Conservation (phyloP, 805 yeast species). For the Candida montana region DNA sequence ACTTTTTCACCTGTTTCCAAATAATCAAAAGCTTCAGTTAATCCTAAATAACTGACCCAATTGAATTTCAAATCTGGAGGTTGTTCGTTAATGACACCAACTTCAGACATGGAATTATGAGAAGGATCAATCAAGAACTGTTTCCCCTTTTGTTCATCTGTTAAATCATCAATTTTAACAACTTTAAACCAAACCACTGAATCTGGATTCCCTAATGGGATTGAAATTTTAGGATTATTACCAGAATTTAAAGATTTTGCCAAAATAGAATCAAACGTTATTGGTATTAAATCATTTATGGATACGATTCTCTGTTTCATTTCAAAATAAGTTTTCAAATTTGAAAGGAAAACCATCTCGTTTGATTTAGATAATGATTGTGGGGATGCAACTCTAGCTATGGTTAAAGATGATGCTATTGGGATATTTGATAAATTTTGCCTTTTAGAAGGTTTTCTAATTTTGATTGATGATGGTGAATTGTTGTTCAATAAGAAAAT, state of each 20-base stretch:
- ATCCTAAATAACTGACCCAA: slow-evolving; percentile 44
- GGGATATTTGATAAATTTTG: slow-evolving; percentile 27
- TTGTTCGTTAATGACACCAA: slow-evolving; percentile 48
- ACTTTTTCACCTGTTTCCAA: slow-evolving; percentile 13
- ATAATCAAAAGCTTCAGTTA: slow-evolving; percentile 39
- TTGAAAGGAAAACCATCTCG: slow-evolving; percentile 59
- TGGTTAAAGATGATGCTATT: slow-evolving; percentile 57
- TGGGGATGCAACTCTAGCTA: slow-evolving; percentile 66
- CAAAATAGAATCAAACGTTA: slow-evolving; percentile 65
- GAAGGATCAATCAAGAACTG: slow-evolving; percentile 62
- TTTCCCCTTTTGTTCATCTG: slow-evolving; percentile 15
- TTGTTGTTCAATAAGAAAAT: slow-evolving; percentile 44
- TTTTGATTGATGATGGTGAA: slow-evolving; percentile 24
- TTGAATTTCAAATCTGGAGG: slow-evolving; percentile 23
- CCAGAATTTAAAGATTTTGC: slow-evolving; percentile 39
- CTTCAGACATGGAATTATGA: slow-evolving; percentile 61
- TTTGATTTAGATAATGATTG: slow-evolving; percentile 56
- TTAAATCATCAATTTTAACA: slow-evolving; percentile 36
- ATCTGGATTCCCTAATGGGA: slow-evolving; percentile 60
- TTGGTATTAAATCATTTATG: slow-evolving; percentile 67
- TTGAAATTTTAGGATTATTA: slow-evolving; percentile 13
- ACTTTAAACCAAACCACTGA: slow-evolving; percentile 83
- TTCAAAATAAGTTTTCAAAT: slow-evolving; percentile 57
- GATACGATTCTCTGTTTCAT: slow-evolving; percentile 50
- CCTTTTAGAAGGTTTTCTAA: slow-evolving; percentile 18